These are phyloP conservation scores for Ustilago esculenta DNA, from an alignment of 1,284 basidiomycete genomes.

Conservation along the genomic window DNA sequence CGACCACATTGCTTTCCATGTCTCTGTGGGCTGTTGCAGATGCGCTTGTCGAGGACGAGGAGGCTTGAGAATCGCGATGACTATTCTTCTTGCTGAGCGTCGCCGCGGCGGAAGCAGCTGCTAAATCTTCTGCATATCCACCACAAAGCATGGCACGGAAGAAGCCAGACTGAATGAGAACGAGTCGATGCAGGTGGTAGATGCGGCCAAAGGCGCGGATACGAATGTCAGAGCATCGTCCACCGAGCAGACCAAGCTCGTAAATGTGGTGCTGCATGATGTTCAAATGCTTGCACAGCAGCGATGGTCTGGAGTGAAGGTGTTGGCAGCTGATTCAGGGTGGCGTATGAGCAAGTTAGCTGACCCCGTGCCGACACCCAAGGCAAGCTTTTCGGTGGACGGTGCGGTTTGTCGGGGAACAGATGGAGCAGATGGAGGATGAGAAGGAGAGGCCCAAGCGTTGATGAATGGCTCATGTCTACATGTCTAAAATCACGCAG, in stretches of 20 bases:
- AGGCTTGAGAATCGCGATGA: constrained; percentile 4
- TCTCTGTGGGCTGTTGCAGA: constrained; percentile 5
- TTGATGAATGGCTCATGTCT: no score
- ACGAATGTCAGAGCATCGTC: constrained; percentile 54
- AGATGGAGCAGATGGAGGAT: no score
- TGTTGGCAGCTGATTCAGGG: no score
- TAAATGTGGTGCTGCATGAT: constrained; percentile 47
- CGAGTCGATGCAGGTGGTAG: constrained; percentile 57
- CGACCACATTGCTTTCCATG: constrained; percentile 27
- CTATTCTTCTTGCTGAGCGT: constrained; percentile 35
- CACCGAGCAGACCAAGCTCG: constrained; percentile 43
- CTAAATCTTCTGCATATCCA: constrained; percentile 53
- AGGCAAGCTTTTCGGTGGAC: no score
- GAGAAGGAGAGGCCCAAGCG: no score
- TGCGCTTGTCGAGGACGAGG: not conserved
- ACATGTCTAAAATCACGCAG: no score
- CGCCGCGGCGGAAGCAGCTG: constrained; percentile 36
- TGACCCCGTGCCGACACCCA: no score
- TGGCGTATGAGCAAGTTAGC: no score
- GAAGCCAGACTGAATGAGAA: constrained; percentile 62
- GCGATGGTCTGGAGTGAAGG: no score
- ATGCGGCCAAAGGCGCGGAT: constrained; percentile 53
- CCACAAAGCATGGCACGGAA: constrained; percentile 59
- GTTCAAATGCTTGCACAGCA: no score
- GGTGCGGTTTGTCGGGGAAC: no score